A percentile compares a stretch with the other conserved stretches of the same genome.
Conservation (phyloP, 2,329 filamentous ascomycete species). For the Myrmaecium sp. region DNA sequence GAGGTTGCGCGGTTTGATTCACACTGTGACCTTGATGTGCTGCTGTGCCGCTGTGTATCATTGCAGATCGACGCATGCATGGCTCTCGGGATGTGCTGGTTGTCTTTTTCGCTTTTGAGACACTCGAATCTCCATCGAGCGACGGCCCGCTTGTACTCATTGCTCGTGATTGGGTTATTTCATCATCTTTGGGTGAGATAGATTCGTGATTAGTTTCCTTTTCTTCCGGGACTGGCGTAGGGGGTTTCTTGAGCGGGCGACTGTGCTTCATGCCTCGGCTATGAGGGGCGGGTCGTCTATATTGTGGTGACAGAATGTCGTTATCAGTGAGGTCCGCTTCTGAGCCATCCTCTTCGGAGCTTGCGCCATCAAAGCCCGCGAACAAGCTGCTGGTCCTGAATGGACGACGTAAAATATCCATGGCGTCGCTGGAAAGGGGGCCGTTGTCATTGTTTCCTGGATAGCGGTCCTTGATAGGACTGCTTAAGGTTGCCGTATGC, state of each 20-base stretch:
- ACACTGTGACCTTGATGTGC: constrained; percentile 38
- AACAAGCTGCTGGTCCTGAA: constrained; percentile 73
- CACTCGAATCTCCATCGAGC: too few species aligned
- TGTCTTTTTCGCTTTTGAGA: too few species aligned
- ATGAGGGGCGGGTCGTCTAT: too few species aligned
- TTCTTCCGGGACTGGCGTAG: constrained; percentile 26
- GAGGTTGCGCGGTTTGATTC: too few species aligned
- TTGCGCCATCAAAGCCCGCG: constrained; percentile 61
- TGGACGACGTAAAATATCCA: constrained; percentile 47
- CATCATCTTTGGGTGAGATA: constrained; percentile 14
- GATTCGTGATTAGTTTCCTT: constrained; percentile 17
- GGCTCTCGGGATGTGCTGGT: too few species aligned
- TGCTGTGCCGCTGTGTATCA: constrained; percentile 64
- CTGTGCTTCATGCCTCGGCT: constrained; percentile 32
- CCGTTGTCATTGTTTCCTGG: constrained; percentile 70
- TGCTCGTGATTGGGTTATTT: constrained; percentile 11
- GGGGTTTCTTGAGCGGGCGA: constrained; percentile 22
- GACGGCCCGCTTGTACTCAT: too few species aligned
- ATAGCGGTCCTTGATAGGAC: constrained; percentile 44
- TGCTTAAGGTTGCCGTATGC: constrained; percentile 14
- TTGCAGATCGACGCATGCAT: constrained; percentile 58
- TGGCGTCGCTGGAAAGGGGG: constrained; percentile 42
- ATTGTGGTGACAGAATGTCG: too few species aligned
- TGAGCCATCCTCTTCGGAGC: constrained; percentile 30
- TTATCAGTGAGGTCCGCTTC: constrained; percentile 44